Evolutionary conservation across 208 protist genomes (phyloP).

Genomic region (Crithidia bombi): DNA sequence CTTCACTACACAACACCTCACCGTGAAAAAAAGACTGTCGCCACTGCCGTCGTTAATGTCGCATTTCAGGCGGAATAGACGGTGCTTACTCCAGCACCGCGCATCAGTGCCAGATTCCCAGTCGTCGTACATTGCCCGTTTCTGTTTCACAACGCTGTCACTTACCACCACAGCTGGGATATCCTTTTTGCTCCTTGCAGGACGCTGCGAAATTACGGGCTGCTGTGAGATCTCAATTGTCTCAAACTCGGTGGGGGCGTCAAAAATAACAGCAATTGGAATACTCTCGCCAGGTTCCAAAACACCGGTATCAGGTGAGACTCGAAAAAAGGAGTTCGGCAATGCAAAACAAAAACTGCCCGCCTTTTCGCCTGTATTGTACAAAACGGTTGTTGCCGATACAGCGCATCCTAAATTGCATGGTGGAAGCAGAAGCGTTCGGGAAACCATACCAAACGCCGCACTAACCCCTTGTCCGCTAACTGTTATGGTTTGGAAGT

Average conservation of each 20-base stretch:
- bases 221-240: slow-evolving; percentile 11
- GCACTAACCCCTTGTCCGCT: slow-evolving; percentile 24
- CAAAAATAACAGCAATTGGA: slow-evolving; percentile 32
- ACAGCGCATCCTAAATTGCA: slow-evolving; percentile 35
- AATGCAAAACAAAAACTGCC: slow-evolving; percentile 29
- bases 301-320: slow-evolving; percentile 36
- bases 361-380: slow-evolving; percentile 28
- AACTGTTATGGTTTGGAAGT: slow-evolving; percentile 24
- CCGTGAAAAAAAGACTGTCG: slow-evolving; percentile 23
- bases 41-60: slow-evolving; percentile 18
- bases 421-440: slow-evolving; percentile 33
- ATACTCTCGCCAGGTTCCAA: slow-evolving; percentile 38
- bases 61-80: slow-evolving; percentile 33
- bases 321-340: slow-evolving; percentile 25
- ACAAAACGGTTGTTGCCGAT: slow-evolving; percentile 37
- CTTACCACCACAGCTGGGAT: background rate
- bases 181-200: slow-evolving; percentile 21
- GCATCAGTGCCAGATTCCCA: slow-evolving; percentile 22
- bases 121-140: slow-evolving; percentile 25
- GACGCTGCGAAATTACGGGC: slow-evolving; percentile 1
- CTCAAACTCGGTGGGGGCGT: slow-evolving; percentile 26
- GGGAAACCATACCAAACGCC: slow-evolving; percentile 19
- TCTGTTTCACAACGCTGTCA: slow-evolving; percentile 2
- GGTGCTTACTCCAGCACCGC: slow-evolving; percentile 27
- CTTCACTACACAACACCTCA: slow-evolving; percentile 30